Evolutionary conservation across 805 yeast genomes (phyloP), one percentile per base, ranked within the genome.

Genomic region (Kazachstania psychrophila): DNA sequence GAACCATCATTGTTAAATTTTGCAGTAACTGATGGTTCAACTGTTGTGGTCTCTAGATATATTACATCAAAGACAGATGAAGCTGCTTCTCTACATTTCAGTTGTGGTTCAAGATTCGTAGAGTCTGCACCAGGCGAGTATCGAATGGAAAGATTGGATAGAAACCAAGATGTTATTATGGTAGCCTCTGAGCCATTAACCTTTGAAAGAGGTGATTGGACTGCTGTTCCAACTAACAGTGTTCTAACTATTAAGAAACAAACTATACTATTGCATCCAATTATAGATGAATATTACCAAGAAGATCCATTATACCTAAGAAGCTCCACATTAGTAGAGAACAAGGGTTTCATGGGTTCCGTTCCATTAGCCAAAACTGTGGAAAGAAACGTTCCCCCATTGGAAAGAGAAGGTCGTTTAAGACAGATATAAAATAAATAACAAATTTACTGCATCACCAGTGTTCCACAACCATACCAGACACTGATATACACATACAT

Each of bases 121-220:
- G 98, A 92, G 61, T 79, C 80, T 52, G 82, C 77, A 43, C 95
- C 94, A 2, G 95, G 96, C 15, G 82, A 86, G 52, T 92, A 85
- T 64, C 73, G 83, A 51, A 87, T 92, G 96, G 96, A 92, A 60
- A 71, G 98, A 37, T 66, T 84, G 42, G 94, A 88, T 59, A 70
- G 96, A 37, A 82, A 92, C 8, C 96, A 89, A 59, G 89, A 86
- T 58, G 89, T 92, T 13, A 80, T 89, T n/a, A 81, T 92, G 79
- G 92, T 92, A 34, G 95, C 98, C 1, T 81, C 94, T 13, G 98
- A 92, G 55, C 98, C 98, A 0, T 68, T 92, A 39, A 92, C 98
- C 0, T 92, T 92, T 58, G 97, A 92, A 62, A 66, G 98, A 38
- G 89, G 88, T 27, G 98, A 92, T 61, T 92, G 98, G 98, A 83